These are phyloP conservation scores for Xerocomus amazonicus DNA, from an alignment of 1,284 basidiomycete genomes.

Conservation along the genomic window DNA sequence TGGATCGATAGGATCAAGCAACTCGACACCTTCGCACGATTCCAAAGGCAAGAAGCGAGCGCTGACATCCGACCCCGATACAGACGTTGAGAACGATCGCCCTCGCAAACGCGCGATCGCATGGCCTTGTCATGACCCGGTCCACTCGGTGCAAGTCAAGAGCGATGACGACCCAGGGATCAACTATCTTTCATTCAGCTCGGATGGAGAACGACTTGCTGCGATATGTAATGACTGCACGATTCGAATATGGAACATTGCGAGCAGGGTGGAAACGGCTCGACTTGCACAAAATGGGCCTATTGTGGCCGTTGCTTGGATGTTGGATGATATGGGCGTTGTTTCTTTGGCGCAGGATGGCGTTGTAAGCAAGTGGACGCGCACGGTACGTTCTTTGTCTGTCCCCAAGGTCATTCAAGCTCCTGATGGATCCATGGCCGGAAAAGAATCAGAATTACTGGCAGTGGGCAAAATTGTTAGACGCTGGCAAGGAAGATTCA, in stretches of 20 bases:
- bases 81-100: slow-evolving; percentile 26
- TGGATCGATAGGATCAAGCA: slow-evolving; percentile 15
- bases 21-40: slow-evolving; percentile 29
- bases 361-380: slow-evolving; percentile 54
- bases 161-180: slow-evolving; percentile 44
- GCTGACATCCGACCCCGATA: slow-evolving; percentile 18
- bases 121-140: slow-evolving; percentile 43
- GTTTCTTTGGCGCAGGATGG: slow-evolving; percentile 56
- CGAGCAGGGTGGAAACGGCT: slow-evolving; percentile 30
- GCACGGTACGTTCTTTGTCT: slow-evolving; percentile 39
- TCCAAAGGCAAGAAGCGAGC: slow-evolving; percentile 34
- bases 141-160: slow-evolving; percentile 36
- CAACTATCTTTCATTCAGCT: slow-evolving; percentile 42
- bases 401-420: background rate
- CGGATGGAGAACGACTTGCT: slow-evolving; percentile 48
- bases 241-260: slow-evolving; percentile 50
- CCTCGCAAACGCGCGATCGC: slow-evolving; percentile 32
- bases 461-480: slow-evolving; percentile 53
- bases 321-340: slow-evolving; percentile 52
- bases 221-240: slow-evolving; percentile 54
- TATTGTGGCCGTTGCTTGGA: slow-evolving; percentile 51
- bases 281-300: slow-evolving; percentile 38
- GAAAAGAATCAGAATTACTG: slow-evolving; percentile 49
- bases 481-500: slow-evolving; percentile 44
- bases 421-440: background rate